Conservation (phyloP, 148 eudicot species). For the Dianthus caryophyllus region DNA sequence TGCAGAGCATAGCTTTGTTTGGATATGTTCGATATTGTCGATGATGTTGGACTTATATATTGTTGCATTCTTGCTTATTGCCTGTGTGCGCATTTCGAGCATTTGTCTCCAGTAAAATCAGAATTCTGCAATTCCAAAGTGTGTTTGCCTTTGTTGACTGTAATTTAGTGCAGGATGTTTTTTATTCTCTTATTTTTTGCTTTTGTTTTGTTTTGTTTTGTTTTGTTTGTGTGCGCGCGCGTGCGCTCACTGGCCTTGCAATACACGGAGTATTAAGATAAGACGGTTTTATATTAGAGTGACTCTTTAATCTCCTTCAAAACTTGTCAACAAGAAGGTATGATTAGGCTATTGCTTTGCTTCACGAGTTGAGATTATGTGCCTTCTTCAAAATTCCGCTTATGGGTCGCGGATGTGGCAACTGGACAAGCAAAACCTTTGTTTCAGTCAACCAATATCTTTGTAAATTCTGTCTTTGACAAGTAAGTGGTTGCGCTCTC, state of each 20-base stretch:
- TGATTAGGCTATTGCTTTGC: too few species aligned
- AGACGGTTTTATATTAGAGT: too few species aligned
- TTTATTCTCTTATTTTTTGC: too few species aligned
- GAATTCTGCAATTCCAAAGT: not conserved
- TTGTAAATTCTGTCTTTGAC: conserved; percentile 81
- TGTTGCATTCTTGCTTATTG: not conserved
- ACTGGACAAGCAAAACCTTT: conserved; percentile 78
- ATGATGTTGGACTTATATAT: not conserved
- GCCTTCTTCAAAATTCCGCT: conserved; percentile 61
- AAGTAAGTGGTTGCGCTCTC: conserved; percentile 47
- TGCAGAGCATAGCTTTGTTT: conserved; percentile 7
- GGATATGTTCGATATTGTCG: not conserved
- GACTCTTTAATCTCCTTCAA: too few species aligned
- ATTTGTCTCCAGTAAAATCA: not conserved
- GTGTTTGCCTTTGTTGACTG: too few species aligned
- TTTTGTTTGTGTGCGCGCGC: too few species aligned
- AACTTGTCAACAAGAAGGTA: too few species aligned
- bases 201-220: too few species aligned
- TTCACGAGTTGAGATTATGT: too few species aligned
- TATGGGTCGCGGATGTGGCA: conserved; percentile 85
- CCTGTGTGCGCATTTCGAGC: not conserved
- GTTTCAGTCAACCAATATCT: conserved; percentile 62
- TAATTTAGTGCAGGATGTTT: too few species aligned
- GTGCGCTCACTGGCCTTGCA: too few species aligned
- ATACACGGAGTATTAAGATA: too few species aligned